These are phyloP conservation scores for Tetrahymena borealis DNA, from an alignment of 73 alveolate genomes.

Conservation along the genomic window DNA sequence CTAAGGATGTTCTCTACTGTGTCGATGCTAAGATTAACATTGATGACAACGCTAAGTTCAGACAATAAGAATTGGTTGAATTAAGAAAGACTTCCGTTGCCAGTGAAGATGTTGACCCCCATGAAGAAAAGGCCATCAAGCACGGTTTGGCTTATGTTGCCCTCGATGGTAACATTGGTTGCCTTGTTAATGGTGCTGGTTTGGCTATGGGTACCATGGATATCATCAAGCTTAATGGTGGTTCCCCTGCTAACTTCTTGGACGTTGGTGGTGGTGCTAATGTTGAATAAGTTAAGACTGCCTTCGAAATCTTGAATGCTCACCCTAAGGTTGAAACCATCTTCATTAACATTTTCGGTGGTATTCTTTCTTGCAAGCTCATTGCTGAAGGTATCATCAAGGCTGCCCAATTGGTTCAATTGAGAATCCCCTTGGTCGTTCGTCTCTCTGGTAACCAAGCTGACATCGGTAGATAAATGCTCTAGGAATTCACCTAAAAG, in stretches of 20 bases:
- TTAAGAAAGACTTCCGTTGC: slow-evolving; percentile 54
- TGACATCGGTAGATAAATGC: slow-evolving; percentile 49
- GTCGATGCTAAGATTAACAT: slow-evolving; percentile 78
- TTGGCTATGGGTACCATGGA: slow-evolving; percentile 98
- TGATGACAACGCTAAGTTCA: slow-evolving; percentile 70
- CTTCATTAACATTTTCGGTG: slow-evolving; percentile 79
- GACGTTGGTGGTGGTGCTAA: slow-evolving; percentile 95
- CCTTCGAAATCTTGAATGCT: slow-evolving; percentile 53
- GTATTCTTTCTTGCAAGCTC: slow-evolving; percentile 81
- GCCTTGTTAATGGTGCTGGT: slow-evolving; percentile 98
- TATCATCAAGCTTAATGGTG: slow-evolving; percentile 75
- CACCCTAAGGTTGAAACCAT: slow-evolving; percentile 78
- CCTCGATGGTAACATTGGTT: slow-evolving; percentile 85
- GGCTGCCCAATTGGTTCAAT: slow-evolving; percentile 66
- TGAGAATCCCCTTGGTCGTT: slow-evolving; percentile 81
- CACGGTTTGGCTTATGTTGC: slow-evolving; percentile 73
- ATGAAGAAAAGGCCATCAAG: slow-evolving; percentile 63
- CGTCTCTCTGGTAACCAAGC: slow-evolving; percentile 86
- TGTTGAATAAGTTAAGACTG: slow-evolving; percentile 62
- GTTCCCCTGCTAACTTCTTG: slow-evolving; percentile 94
- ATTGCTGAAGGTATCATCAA: slow-evolving; percentile 85
- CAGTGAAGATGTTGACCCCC: slow-evolving; percentile 47
- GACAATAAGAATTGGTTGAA: slow-evolving; percentile 53
- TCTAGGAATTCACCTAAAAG: background rate
- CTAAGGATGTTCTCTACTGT: slow-evolving; percentile 51